A percentile compares a stretch with the other conserved stretches of the same genome.
These are phyloP conservation scores for Tubosaeta sp. DNA, from an alignment of 768 basidiomycete species.

Conservation along the genomic window DNA sequence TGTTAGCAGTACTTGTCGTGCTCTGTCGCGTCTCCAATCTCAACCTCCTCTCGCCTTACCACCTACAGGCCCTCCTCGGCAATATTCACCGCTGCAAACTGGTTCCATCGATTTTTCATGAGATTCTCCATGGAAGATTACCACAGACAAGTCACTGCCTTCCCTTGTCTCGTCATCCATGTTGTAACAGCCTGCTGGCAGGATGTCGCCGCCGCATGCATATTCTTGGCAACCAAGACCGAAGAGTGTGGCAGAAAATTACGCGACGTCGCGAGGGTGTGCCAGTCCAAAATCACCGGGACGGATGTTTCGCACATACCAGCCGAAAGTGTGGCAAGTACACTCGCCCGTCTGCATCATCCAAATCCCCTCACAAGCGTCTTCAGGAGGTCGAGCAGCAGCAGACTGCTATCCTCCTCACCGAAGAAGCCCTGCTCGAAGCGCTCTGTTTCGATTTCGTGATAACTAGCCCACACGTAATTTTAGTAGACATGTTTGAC, in stretches of 20 bases:
- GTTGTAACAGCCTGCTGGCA: conserved; percentile 26
- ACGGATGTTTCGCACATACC: conserved; percentile 53
- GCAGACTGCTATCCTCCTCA: conserved; percentile 62
- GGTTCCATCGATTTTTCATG: conserved; percentile 93
- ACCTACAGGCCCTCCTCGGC: conserved; percentile 67
- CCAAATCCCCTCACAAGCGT: conserved; percentile 1
- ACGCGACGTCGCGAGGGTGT: conserved; percentile 76
- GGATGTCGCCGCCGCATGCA: conserved; percentile 83
- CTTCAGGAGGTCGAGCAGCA: conserved; percentile 71
- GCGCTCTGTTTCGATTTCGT: conserved; percentile 85
- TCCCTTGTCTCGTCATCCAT: conserved; percentile 4
- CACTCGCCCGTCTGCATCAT: neutral
- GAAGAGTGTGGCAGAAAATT: conserved; percentile 87
- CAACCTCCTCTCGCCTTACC: conserved; percentile 8
- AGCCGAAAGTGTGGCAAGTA: conserved; percentile 60
- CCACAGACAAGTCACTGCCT: conserved; percentile 57
- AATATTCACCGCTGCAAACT: conserved; percentile 82
- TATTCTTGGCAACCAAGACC: conserved; percentile 88
- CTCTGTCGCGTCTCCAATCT: conserved; percentile 8
- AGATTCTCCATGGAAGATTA: conserved; percentile 79
- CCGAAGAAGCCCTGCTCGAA: conserved; percentile 76
- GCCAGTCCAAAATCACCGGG: conserved; percentile 61
- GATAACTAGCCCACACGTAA: conserved; percentile 70
- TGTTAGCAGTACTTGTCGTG: conserved; percentile 48
- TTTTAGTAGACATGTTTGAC: conserved; percentile 70